A percentile compares a stretch with the other conserved stretches of the same genome.
Conservation (phyloP, 1,284 basidiomycete genomes). For the Ustilago trichophora region DNA sequence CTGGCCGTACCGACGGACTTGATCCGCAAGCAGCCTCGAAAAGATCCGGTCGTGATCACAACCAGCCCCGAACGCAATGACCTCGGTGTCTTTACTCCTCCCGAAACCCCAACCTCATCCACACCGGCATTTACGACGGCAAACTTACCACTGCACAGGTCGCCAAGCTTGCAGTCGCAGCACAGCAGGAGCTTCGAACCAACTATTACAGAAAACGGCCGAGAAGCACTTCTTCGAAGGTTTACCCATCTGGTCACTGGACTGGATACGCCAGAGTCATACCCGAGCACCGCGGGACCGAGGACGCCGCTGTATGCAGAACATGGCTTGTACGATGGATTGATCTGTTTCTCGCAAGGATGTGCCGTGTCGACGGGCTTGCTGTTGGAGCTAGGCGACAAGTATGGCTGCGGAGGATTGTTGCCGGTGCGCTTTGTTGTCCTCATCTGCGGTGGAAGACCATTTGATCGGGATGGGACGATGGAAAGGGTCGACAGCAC, state of each 20-base stretch:
- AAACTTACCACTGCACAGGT: not conserved
- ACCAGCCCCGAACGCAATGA: not conserved
- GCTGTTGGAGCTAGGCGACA: slow-evolving; percentile 7
- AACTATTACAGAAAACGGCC: not conserved
- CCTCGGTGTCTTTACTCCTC: slow-evolving; percentile 17
- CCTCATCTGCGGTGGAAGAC: slow-evolving; percentile 42
- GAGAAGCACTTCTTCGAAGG: not conserved
- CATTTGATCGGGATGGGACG: slow-evolving; percentile 18
- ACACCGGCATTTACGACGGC: not conserved
- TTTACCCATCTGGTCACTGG: not conserved
- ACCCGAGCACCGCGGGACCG: slow-evolving; percentile 14
- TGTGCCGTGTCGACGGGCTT: slow-evolving; percentile 43
- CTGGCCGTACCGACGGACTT: not conserved
- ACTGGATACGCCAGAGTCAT: slow-evolving; percentile 18
- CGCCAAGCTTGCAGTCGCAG: not conserved
- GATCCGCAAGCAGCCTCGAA: not conserved
- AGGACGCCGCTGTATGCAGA: slow-evolving; percentile 10
- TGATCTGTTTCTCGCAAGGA: slow-evolving; percentile 51
- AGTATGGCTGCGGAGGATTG: not conserved
- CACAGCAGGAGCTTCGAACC: not conserved
- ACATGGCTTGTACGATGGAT: slow-evolving; percentile 15
- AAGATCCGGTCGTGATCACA: not conserved
- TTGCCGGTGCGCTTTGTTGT: slow-evolving; percentile 27
- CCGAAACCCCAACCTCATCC: slow-evolving; percentile 14
- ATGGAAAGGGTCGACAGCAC: slow-evolving; percentile 21